Evolutionary conservation across 1,284 basidiomycete genomes (phyloP).

Genomic region (Apiotrichum gracile): DNA sequence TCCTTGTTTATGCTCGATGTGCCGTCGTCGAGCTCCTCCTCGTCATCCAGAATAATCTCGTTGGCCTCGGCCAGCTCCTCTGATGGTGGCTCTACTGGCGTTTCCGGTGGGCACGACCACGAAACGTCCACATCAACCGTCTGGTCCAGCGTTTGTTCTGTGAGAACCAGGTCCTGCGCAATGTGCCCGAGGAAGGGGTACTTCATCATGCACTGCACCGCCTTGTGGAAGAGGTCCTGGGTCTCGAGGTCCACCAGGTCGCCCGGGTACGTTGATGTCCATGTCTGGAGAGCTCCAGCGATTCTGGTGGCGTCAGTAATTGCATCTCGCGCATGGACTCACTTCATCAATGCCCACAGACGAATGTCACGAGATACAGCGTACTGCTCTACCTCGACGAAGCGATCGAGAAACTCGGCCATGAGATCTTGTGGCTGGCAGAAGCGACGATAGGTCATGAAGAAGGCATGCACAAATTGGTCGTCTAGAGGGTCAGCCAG

Average conservation of each 20-base stretch:
- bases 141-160: conserved; percentile 25
- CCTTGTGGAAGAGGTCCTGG: conserved; percentile 24
- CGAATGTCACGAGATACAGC: conserved; percentile 32
- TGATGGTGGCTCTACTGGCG: not conserved
- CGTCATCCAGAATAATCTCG: conserved; percentile 3
- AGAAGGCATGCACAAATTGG: conserved; percentile 37
- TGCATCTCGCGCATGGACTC: conserved; percentile 8
- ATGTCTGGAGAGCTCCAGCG: conserved; percentile 38
- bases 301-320: conserved; percentile 22
- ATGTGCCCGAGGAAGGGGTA: conserved; percentile 42
- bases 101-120: conserved; percentile 25
- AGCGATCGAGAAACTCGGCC: conserved; percentile 33
- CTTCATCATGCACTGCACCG: conserved; percentile 30
- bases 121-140: conserved; percentile 34
- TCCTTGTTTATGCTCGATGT: not conserved
- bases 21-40: conserved; percentile 20
- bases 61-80: not conserved
- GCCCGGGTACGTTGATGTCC: conserved; percentile 41
- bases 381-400: conserved; percentile 31
- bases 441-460: conserved; percentile 45
- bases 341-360: conserved; percentile 43
- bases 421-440: conserved; percentile 36
- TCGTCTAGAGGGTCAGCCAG: conserved; percentile 21
- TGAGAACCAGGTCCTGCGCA: conserved; percentile 32
- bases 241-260: conserved; percentile 32